Evolutionary conservation across 495 filamentous ascomycete genomes (phyloP).

Genomic region (Lineolata rhizophorae): DNA sequence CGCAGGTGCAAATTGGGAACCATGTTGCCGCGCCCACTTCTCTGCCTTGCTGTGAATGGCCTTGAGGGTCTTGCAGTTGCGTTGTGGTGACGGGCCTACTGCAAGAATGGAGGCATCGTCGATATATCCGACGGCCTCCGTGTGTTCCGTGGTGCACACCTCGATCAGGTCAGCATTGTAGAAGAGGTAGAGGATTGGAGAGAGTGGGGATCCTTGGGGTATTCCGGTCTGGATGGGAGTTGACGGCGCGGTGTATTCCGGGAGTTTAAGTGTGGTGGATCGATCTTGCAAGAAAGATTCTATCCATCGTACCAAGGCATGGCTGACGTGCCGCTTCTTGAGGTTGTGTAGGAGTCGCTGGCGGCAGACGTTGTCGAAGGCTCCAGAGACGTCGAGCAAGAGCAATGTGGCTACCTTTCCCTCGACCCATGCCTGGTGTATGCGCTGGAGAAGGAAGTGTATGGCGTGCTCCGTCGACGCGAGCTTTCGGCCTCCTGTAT

Average conservation of each 20-base stretch:
- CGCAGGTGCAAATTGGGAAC: slow-evolving; percentile 2
- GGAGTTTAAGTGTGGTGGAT: neutral
- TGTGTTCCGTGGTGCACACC: slow-evolving; percentile 1
- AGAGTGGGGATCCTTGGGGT: slow-evolving; percentile 10
- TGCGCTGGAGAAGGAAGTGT: slow-evolving; percentile 8
- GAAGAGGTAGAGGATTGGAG: slow-evolving; percentile 11
- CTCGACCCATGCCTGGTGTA: slow-evolving; percentile 8
- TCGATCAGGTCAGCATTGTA: slow-evolving; percentile 8
- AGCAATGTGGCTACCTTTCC: too few species aligned
- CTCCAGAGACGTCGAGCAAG: slow-evolving; percentile 11
- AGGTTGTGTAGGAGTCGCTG: slow-evolving; percentile 11
- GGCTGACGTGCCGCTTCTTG: neutral
- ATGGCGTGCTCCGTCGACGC: slow-evolving; percentile 10
- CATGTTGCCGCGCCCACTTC: slow-evolving; percentile 1
- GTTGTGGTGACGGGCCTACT: neutral
- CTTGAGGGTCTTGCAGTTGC: neutral
- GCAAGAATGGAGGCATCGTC: neutral
- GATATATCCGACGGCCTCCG: neutral
- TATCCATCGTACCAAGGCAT: neutral
- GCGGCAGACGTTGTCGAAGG: slow-evolving; percentile 11
- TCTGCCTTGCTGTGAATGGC: neutral
- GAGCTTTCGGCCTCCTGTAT: slow-evolving; percentile 10
- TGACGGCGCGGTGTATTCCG: neutral
- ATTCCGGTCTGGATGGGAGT: slow-evolving; percentile 3
- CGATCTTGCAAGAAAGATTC: neutral